These are phyloP conservation scores for Amphicarpaea edgeworthii DNA, from an alignment of 306 rosid species.

Conservation along the genomic window DNA sequence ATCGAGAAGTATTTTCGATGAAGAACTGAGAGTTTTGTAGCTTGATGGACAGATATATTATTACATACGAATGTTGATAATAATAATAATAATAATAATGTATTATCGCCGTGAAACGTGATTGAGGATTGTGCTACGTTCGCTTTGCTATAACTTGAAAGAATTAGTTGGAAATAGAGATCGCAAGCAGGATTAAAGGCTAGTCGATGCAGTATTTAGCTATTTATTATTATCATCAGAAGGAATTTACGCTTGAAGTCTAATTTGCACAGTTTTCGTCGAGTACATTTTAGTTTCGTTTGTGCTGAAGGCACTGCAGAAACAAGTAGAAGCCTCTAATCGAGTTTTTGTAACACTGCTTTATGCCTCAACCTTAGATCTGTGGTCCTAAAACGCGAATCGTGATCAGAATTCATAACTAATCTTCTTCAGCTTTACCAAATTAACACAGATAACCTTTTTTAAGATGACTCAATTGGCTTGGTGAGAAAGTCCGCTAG, in stretches of 20 bases:
- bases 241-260: neutral
- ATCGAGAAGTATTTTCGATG: neutral
- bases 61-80: neutral
- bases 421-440: neutral
- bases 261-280: conserved; percentile 11
- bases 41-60: neutral
- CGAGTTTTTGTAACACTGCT: neutral
- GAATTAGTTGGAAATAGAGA: conserved; percentile 15
- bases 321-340: neutral
- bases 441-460: neutral
- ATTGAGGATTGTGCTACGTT: neutral
- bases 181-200: neutral
- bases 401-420: neutral
- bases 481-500: too few relatives aligned
- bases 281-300: neutral
- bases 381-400: neutral
- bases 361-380: neutral
- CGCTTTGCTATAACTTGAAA: neutral
- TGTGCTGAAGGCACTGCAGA: neutral
- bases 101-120: neutral
- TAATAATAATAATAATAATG: neutral
- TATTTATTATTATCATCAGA: neutral
- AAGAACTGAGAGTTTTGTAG: neutral
- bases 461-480: neutral
- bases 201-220: neutral